Base-by-base conservation (phyloP, 352 stramenopile species). In the Pythium biforme region DNA sequence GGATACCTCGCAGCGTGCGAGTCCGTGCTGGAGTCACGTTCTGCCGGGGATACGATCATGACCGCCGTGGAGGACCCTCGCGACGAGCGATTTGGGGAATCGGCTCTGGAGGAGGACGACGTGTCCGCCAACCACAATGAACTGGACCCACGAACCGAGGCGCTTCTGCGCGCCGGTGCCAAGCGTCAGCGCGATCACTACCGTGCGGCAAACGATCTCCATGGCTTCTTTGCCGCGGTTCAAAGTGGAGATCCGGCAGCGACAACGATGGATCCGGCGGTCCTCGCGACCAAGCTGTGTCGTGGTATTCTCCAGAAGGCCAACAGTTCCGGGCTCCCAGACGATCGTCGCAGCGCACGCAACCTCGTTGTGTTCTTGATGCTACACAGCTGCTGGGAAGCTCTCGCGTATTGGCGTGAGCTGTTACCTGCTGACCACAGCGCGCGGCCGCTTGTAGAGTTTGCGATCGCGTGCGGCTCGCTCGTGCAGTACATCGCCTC, bases 1-100 rank as follows among this genome's bases (percentile, higher is more conserved):
- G 83, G 81, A 15, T 92, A 90, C 51, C 62, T 92, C 26, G 75
- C 79, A 15, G 83, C 83, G 1, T 92, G 81, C 55, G 75, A 89
- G 67, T 76, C 79, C 2, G 76, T 92, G 19, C 46, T 92, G 11
- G 79, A 86, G 31, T 34, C 73, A n/a, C 71, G 77, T 11, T 76
- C 80, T 4, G 17, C 20, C 4, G 43, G 47, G 72, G 31, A 40
- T 23, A 20, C 20, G n/a, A 56, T 19, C 33, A 27, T 53, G 79
- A 17, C 69, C 48, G 58, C 33, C 2, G 26, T 40, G 10, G 29
- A 22, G 7, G 22, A 40, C 17, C 15, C 26, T 11, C 11, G 26
- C 12, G 29, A 55, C n/a, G 40, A 48, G 23, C 10, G 26, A 11
- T 34, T 17, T 8, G 55, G 55, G 4, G 47, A 34, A 29, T 4